phyloP scores from a whole-genome alignment of 257 asterid species.

The Nicotiana undulata region DNA sequence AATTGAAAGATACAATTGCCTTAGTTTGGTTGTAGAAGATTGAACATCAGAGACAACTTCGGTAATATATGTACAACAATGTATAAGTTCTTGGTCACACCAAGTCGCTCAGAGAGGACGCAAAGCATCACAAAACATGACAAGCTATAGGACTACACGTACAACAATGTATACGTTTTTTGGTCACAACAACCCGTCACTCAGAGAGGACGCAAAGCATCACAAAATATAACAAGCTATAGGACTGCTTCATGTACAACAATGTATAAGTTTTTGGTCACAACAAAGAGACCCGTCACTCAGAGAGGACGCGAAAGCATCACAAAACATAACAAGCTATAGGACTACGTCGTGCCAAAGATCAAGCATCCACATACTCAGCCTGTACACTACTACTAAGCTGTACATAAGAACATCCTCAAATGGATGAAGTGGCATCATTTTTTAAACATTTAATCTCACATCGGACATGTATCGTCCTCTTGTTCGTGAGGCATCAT shows the following conservation, averaged over 20 bases:
- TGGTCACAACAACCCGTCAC: constrained; percentile 17
- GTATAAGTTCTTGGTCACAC: constrained; percentile 6
- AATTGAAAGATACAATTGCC: background rate
- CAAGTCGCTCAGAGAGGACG: constrained; percentile 14
- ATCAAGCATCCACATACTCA: background rate
- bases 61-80: constrained; percentile 2
- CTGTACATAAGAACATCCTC: constrained; percentile 24
- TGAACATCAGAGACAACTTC: background rate
- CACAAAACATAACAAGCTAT: background rate
- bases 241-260: constrained; percentile 4
- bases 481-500: constrained; percentile 63
- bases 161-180: background rate
- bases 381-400: constrained; percentile 29
- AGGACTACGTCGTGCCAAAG: background rate
- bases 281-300: constrained; percentile 12
- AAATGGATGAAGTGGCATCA: background rate
- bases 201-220: constrained; percentile 10
- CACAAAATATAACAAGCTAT: background rate
- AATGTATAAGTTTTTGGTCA: constrained; percentile 6
- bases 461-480: constrained; percentile 73
- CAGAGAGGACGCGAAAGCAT: constrained; percentile 10
- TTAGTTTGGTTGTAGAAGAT: background rate
- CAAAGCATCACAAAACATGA: background rate
- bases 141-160: constrained; percentile 4
- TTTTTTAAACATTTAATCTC: constrained; percentile 17